Base-by-base conservation (phyloP, 2,329 filamentous ascomycete genomes). In the Diatrype stigma region DNA sequence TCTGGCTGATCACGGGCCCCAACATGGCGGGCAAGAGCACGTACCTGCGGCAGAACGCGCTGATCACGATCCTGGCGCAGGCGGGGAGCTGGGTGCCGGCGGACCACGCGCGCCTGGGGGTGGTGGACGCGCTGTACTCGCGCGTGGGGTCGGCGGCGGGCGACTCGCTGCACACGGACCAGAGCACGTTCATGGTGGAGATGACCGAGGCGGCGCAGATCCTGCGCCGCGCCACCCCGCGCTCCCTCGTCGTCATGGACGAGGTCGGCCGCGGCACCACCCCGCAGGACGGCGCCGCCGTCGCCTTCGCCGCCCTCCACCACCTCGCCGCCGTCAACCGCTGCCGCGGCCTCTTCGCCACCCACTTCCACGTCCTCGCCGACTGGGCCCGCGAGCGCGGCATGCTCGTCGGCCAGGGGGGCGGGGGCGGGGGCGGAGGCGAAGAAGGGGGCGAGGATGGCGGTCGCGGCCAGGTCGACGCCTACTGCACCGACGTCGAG, bases 11-110 rank as follows among this genome's bases (percentile, higher is more conserved):
- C 80, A 80, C 89, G 60, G 75, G 94, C 0, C 94, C 94, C n/a
- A 99, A 99, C 70, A 99, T 99, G 94, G 94, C 87, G 1, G 94
- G 94, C 45, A 99, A 99, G 72, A 93, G 87, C 67, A 99, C 94
- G 0, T 99, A 96, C 64, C 77, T 99, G 5, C 87, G 94, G 1
- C 95, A 99, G 63, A 97, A 96, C 68, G 94, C 94, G 2, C 79
- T 99, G 47, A 95, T 97, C 60, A 91, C 90, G 1, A 90, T 99
- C 55, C 80, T 99, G 14, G 93, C 94, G 2, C 94, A 99, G 70
- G 85, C 90, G 2, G 94, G 94, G 11, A 92, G 87, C 55, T 97
- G 92, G 68, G 93, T 99, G 0, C 94, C 94, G 0, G 94, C 94
- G 0, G 81, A 86, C 22, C 89, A 90, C 67, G 93, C 90, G 3